Conservation (phyloP, 2,329 filamentous ascomycete genomes). For the Diplodia sapinea region DNA sequence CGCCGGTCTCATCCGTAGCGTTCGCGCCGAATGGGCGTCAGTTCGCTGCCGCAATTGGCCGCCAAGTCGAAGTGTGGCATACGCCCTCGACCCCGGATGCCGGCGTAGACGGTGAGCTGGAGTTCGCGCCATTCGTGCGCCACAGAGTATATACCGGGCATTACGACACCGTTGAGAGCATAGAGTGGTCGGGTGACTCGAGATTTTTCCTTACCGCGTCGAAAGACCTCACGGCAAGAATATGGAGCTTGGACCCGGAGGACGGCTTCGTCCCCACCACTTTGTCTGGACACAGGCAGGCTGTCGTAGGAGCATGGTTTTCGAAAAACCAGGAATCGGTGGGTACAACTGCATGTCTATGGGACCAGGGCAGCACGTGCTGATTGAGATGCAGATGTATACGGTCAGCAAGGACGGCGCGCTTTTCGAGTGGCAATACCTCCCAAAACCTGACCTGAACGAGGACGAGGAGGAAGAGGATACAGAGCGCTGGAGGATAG, state of each 20-base stretch:
- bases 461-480: slow-evolving; percentile 61
- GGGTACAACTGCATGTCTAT: slow-evolving; percentile 35
- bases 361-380: slow-evolving; percentile 11
- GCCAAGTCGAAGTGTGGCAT: slow-evolving; percentile 93
- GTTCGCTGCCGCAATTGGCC: slow-evolving; percentile 86
- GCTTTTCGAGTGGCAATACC: slow-evolving; percentile 91
- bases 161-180: slow-evolving; percentile 82
- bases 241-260: slow-evolving; percentile 91
- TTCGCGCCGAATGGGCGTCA: slow-evolving; percentile 91
- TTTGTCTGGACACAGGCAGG: slow-evolving; percentile 87
- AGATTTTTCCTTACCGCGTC: slow-evolving; percentile 92
- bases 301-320: slow-evolving; percentile 94
- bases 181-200: slow-evolving; percentile 96
- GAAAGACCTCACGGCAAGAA: slow-evolving; percentile 87
- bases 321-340: slow-evolving; percentile 86
- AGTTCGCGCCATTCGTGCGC: slow-evolving; percentile 92
- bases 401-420: slow-evolving; percentile 98
- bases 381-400: slow-evolving; percentile 65
- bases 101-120: slow-evolving; percentile 78
- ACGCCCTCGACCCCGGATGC: slow-evolving; percentile 88
- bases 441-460: slow-evolving; percentile 62
- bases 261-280: slow-evolving; percentile 90
- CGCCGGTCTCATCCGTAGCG: slow-evolving; percentile 78
- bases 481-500: slow-evolving; percentile 86
- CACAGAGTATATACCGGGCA: slow-evolving; percentile 87